Percentiles rank a stretch among this genome's conserved stretches.
Evolutionary conservation across 1,284 basidiomycete species (phyloP).

Genomic region (Melampsora occidentalis): DNA sequence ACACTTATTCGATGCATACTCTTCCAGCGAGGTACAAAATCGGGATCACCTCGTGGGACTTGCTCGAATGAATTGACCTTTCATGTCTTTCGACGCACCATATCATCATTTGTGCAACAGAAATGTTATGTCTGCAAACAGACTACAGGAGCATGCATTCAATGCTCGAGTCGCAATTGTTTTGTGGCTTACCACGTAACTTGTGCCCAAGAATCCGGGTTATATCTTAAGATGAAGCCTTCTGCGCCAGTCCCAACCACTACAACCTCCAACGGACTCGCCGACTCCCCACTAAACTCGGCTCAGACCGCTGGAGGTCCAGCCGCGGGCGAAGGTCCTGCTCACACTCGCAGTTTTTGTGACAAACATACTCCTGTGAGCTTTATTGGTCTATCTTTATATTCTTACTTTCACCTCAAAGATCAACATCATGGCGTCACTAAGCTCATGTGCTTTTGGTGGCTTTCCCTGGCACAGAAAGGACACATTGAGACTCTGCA

Average conservation of each 20-base stretch:
- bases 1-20: not conserved
- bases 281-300: not conserved
- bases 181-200: constrained; percentile 93
- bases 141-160: constrained; percentile 86
- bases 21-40: not conserved
- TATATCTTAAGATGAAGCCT: constrained; percentile 62
- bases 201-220: constrained; percentile 80
- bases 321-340: constrained; percentile 11
- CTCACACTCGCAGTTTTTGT: constrained; percentile 69
- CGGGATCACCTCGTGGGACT: not conserved
- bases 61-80: not conserved
- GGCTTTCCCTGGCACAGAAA: constrained; percentile 56
- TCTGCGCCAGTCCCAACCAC: constrained; percentile 21
- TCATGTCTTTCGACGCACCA: not conserved
- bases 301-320: constrained; percentile 11
- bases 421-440: not conserved
- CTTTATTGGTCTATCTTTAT: constrained; percentile 38
- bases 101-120: constrained; percentile 55
- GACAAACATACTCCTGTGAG: constrained; percentile 83
- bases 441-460: not conserved
- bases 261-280: constrained; percentile 5
- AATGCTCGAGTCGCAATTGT: constrained; percentile 87
- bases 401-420: constrained; percentile 23
- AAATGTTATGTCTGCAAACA: constrained; percentile 83
- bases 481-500: constrained; percentile 66